These are phyloP conservation scores for Malus fusca DNA, from an alignment of 306 rosid species.

Conservation along the genomic window DNA sequence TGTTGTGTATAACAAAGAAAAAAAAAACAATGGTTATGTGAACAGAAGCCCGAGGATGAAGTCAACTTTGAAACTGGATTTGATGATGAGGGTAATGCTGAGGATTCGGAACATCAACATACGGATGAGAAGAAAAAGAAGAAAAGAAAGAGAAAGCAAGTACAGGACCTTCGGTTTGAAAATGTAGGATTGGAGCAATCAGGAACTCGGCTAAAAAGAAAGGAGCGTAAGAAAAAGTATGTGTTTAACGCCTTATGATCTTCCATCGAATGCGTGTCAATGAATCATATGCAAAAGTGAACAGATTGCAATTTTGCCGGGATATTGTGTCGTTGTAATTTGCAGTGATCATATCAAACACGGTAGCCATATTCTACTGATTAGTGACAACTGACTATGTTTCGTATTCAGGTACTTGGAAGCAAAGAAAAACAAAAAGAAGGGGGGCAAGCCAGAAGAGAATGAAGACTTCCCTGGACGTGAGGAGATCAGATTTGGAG, in stretches of 20 bases:
- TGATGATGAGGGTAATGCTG: conserved; percentile 20
- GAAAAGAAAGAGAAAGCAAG: conserved; percentile 70
- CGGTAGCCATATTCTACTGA: background rate
- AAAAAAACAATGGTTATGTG: background rate
- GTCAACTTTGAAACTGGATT: conserved; percentile 13
- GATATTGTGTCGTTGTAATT: background rate
- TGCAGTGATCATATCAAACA: background rate
- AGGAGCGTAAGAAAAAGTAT: conserved; percentile 73
- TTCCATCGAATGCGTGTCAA: background rate
- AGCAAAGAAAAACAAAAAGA: conserved; percentile 57
- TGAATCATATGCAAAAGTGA: background rate
- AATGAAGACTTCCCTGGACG: conserved; percentile 53
- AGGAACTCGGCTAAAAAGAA: conserved; percentile 34
- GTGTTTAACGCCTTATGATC: conserved; percentile 4
- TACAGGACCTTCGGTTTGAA: conserved; percentile 73
- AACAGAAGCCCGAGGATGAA: conserved; percentile 30
- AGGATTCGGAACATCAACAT: conserved; percentile 19
- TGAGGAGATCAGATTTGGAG: conserved; percentile 78
- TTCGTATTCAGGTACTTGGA: conserved; percentile 52
- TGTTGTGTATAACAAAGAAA: background rate
- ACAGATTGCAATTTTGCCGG: background rate
- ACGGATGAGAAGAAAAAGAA: conserved; percentile 59
- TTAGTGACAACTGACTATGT: background rate
- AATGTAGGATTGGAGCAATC: conserved; percentile 30
- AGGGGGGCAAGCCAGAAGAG: conserved; percentile 39